Conservation (phyloP, 2,329 filamentous ascomycete species). For the Aspergillus floridensis region DNA sequence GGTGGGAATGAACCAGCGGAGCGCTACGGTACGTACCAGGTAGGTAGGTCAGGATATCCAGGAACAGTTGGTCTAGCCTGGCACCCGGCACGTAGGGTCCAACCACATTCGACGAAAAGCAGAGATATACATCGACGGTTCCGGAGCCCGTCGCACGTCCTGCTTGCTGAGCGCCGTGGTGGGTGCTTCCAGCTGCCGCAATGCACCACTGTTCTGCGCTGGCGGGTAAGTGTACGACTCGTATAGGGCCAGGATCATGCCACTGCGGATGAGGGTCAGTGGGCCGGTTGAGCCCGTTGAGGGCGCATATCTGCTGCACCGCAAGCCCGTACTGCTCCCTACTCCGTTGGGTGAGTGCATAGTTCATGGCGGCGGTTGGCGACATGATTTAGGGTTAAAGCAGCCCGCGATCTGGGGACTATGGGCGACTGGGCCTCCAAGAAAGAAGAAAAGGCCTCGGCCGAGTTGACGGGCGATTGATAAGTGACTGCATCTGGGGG, state of each 20-base stretch:
- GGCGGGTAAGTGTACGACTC: neutral
- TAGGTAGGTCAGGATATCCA: no score
- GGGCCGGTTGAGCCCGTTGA: neutral
- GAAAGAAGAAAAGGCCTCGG: neutral
- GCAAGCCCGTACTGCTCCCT: neutral
- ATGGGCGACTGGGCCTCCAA: neutral
- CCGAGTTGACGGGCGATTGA: neutral
- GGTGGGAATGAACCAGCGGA: no score
- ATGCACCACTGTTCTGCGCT: neutral
- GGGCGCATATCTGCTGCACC: neutral
- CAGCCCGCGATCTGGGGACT: neutral
- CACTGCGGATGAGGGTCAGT: no score
- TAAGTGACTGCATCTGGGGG: neutral
- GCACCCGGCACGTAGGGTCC: neutral
- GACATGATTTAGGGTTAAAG: neutral
- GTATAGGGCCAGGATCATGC: constrained; percentile 1
- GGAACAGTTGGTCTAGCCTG: no score
- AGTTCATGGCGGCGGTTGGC: neutral
- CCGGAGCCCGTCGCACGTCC: neutral
- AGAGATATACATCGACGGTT: neutral
- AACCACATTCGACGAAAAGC: neutral
- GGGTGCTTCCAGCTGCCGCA: neutral
- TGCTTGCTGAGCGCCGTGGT: neutral
- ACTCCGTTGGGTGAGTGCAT: neutral
- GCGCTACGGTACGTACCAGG: no score